Evolutionary conservation across 805 yeast species (phyloP).

Genomic region (Torulaspora maleeae): DNA sequence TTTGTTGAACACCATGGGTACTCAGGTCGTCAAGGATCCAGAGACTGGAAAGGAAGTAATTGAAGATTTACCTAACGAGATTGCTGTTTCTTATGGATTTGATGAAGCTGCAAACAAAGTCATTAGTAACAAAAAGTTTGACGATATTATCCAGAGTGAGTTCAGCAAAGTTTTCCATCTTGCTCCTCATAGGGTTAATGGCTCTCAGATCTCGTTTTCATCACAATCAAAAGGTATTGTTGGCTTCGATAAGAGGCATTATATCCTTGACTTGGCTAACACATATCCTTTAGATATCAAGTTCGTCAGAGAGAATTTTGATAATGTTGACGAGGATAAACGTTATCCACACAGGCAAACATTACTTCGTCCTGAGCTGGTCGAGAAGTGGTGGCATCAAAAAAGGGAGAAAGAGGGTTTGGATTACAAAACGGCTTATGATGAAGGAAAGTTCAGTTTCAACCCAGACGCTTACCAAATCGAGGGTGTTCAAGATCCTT

Average conservation of each 20-base stretch:
- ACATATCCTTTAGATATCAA: constrained; percentile 79
- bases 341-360: constrained; percentile 80
- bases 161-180: constrained; percentile 75
- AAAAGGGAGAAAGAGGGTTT: constrained; percentile 45
- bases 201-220: constrained; percentile 55
- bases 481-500: constrained; percentile 39
- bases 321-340: constrained; percentile 36
- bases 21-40: constrained; percentile 38
- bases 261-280: constrained; percentile 78
- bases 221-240: constrained; percentile 77
- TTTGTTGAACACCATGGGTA: constrained; percentile 40
- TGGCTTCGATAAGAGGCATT: constrained; percentile 82
- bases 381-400: constrained; percentile 83
- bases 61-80: constrained; percentile 36
- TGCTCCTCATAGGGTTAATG: constrained; percentile 55
- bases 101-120: constrained; percentile 55
- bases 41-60: constrained; percentile 40
- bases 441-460: constrained; percentile 48
- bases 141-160: constrained; percentile 46
- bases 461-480: constrained; percentile 75
- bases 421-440: constrained; percentile 35
- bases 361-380: constrained; percentile 78
- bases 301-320: constrained; percentile 58
- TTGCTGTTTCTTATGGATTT: constrained; percentile 68
- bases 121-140: constrained; percentile 49